Percentiles rank a stretch among this genome's conserved stretches.
Conservation (phyloP, 495 filamentous ascomycete genomes). For the Acidomyces sp. region DNA sequence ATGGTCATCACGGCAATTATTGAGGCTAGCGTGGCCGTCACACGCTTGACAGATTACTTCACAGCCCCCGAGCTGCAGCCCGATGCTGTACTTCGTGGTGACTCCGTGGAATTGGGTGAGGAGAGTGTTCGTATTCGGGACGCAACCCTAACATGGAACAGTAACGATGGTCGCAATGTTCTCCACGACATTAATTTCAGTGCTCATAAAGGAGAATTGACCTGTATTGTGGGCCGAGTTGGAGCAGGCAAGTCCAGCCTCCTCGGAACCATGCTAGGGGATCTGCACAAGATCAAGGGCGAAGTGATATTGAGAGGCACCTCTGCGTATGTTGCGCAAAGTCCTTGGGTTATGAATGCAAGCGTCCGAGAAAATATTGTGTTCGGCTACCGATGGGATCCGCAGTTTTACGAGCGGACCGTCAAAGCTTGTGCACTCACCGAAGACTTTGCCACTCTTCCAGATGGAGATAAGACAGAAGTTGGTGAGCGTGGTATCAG, state of each 20-base stretch:
- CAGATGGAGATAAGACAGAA: constrained; percentile 91
- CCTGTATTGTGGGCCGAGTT: constrained; percentile 89
- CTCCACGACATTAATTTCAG: constrained; percentile 73
- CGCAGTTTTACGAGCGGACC: constrained; percentile 85
- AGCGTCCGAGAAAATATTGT: constrained; percentile 93
- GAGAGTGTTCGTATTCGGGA: constrained; percentile 72
- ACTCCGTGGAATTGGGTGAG: constrained; percentile 63
- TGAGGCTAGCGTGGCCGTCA: constrained; percentile 86
- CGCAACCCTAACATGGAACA: constrained; percentile 90
- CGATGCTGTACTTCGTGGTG: constrained; percentile 61
- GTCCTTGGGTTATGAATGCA: constrained; percentile 95
- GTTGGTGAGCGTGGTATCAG: constrained; percentile 97
- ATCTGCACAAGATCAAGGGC: constrained; percentile 80
- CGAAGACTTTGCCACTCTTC: constrained; percentile 84
- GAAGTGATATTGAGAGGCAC: constrained; percentile 69
- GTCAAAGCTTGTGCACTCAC: constrained; percentile 84
- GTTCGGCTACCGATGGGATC: constrained; percentile 92
- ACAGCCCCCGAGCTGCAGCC: constrained; percentile 78
- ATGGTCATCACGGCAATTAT: constrained; percentile 97
- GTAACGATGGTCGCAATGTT: constrained; percentile 46
- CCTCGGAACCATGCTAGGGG: constrained; percentile 72
- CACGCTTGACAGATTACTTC: constrained; percentile 73
- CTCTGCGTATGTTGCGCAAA: constrained; percentile 83
- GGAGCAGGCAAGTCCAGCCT: constrained; percentile 90
- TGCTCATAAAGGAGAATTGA: constrained; percentile 79